Conservation (phyloP, 2,329 filamentous ascomycete species). For the Grosmannia serpens region DNA sequence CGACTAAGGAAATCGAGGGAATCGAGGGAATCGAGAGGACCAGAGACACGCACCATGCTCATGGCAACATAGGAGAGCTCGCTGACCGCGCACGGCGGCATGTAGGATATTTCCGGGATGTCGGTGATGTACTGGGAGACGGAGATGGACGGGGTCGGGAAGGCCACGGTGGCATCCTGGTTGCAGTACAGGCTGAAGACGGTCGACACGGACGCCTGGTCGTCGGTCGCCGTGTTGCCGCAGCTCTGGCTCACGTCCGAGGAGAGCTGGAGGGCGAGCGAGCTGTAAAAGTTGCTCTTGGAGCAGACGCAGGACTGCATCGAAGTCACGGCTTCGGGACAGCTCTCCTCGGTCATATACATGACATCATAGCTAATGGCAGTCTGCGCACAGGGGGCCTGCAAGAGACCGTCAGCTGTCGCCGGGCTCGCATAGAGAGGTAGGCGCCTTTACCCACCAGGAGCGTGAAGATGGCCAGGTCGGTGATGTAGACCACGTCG, state of each 20-base stretch:
- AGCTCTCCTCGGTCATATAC: slow-evolving; percentile 29
- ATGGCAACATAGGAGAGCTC: slow-evolving; percentile 27
- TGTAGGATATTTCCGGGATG: slow-evolving; percentile 27
- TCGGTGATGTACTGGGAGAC: slow-evolving; percentile 40
- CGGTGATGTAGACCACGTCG: slow-evolving; percentile 31
- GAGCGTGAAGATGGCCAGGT: slow-evolving; percentile 28
- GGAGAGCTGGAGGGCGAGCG: slow-evolving; percentile 27
- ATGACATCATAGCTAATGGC: slow-evolving; percentile 34
- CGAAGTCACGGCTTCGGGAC: slow-evolving; percentile 29
- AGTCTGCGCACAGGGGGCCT: slow-evolving; percentile 35
- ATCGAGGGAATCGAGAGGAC: neutral
- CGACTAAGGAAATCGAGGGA: neutral
- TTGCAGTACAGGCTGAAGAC: slow-evolving; percentile 38
- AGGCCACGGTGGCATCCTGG: slow-evolving; percentile 21
- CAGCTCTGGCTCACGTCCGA: slow-evolving; percentile 30
- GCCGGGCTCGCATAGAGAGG: slow-evolving; percentile 13
- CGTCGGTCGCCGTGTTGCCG: slow-evolving; percentile 33
- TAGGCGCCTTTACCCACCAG: slow-evolving; percentile 15
- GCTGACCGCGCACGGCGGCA: slow-evolving; percentile 31
- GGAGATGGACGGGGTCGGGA: slow-evolving; percentile 30
- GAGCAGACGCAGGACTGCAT: slow-evolving; percentile 43
- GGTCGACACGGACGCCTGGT: slow-evolving; percentile 33
- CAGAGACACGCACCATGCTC: slow-evolving; percentile 16
- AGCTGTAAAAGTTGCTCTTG: slow-evolving; percentile 28
- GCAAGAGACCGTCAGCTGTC: neutral